Base-by-base conservation (phyloP, 768 basidiomycete genomes). In the Epithele typhae region DNA sequence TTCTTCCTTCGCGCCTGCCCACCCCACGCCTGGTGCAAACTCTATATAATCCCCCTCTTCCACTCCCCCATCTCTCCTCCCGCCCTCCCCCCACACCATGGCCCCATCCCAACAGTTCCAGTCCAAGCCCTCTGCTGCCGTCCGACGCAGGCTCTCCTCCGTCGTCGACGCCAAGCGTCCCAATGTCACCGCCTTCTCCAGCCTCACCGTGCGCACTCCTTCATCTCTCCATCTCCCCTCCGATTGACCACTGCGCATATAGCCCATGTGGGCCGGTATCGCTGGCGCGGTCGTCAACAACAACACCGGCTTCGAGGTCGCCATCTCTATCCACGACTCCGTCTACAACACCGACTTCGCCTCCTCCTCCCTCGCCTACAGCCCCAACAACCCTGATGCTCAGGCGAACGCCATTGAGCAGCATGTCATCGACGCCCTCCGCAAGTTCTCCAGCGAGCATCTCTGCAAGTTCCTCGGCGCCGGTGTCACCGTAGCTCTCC, bases 201-300 rank as follows among this genome's bases (percentile, higher is more conserved):
- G 78, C 55, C 74, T 88, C 55, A 82, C 79, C 49, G 87, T 88
- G 40, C 46, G 33, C 27, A 61, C 53, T 27, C 42, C 53, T 57
- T 44, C 46, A 44, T 56, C 48, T 34, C 37, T 11, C 7, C 6
- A 7, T n/a, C 35, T 6, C 35, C 35, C 35, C 14, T 6, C 7
- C 17, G 8, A 36, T 36, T 30, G 8, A 6, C 18, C 35, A 36
- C 6, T 19, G 35, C 57, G 25, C 32, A 59, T 30, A 12, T 60
- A 91, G 88, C 85, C 88, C 18, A 89, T 92, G 88, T 92, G 88
- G 87, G 86, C 82, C 51, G 89, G 86, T 57, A 73, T 90, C 40
- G 82, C 87, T 3, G 86, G 85, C 33, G 68, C 68, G 19, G 61
- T 79, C 39, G 62, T 81, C 60, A 74, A 81, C 59, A 78, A 79